Base-by-base conservation (phyloP, 176 grass and related monocot genomes). In the Carex pumila region DNA sequence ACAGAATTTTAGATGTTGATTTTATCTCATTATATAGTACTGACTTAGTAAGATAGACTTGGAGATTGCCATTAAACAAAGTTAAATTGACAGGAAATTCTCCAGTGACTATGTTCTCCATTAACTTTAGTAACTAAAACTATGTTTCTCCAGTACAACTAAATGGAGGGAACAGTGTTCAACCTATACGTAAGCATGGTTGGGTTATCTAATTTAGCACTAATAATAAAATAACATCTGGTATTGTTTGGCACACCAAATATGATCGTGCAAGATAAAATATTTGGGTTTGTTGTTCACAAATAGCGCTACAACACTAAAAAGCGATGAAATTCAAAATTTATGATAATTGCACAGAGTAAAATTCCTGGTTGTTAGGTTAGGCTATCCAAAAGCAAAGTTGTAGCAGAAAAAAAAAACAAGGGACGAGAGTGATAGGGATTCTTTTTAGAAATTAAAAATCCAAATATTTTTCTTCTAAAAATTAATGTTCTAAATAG, bases 121-220 rank as follows among this genome's bases (percentile, higher is more conserved):
- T 39, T 31, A 61, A 53, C 45, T 82, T 67, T 65, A 50, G 39
- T 52, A 30, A 29, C 12, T 66, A 32, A 49, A 29, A 15, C 60
- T 7, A 75, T 76, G 29, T 2, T 15, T 54, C 21, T 55, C 71
- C 72, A 54, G 49, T 76, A 55, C 22, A 1, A 76, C 21, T 13
- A 55, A 0, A 31, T 76, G 21, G 47, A 55, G 49, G 72, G 49
- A 29, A 12, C 9, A 72, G 4, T 30, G 1, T 4, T 55, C 49
- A 76, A 54, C 49, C 2, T 54, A 54, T 67, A 83, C 4, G 50
- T 18, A 82, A 61, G 18, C 49, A 17, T 83, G 81, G 64, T 83
- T 80, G 58, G 81, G 39, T 83, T 83, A 83, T 83, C 81, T 54
- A 67, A n/a, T 83, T 66, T 83, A 41, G 55, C 52, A 61, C 39